Base-by-base conservation (phyloP, 768 basidiomycete species). In the Leccinum aurantiacum region DNA sequence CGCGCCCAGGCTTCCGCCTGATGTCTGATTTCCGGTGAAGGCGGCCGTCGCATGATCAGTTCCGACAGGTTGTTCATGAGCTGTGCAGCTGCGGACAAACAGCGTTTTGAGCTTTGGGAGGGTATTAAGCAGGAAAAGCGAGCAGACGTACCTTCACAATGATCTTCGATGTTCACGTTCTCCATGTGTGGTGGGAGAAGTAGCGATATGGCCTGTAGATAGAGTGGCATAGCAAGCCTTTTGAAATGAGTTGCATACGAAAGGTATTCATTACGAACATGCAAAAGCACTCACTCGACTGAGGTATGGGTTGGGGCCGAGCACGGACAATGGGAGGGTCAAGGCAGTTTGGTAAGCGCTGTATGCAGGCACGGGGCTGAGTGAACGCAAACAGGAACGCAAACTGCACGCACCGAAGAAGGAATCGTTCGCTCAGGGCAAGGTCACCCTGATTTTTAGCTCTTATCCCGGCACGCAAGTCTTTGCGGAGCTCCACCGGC, bases 151-250 rank as follows among this genome's bases (percentile, higher is more conserved):
- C 87, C 87, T 74, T 84, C 76, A 66, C 89, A 90, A 54, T 77
- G 77, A 60, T 88, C 83, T 60, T 85, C 82, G 1, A 72, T 29
- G 15, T 65, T 64, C 13, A 73, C 69, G 14, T 65, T 62, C 46
- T 71, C 69, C 60, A 54, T 54, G 17, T 66, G 63, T 0, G 77
- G 72, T 3, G 84, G 85, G 15, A 88, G 75, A 50, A 90, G 78
- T 22, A 89, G 73, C 0, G 84, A 82, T 49, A 87, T 79, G 8
- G 87, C 85, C 61, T 86, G 86, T 10, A 88, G 75, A 70, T 89
- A 90, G n/a, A n/a, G 77, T 3, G 83, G 81, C 65, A 86, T 75
- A 0, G 89, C 87, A 63, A 81, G 85, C 24, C 88, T 90, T 57
- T 53, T 29, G 10, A 41, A 13, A 49, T 22, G 54, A 37, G 41